These are phyloP conservation scores for Cryptococcus sp. DNA, from an alignment of 1,284 basidiomycete species.

Conservation along the genomic window DNA sequence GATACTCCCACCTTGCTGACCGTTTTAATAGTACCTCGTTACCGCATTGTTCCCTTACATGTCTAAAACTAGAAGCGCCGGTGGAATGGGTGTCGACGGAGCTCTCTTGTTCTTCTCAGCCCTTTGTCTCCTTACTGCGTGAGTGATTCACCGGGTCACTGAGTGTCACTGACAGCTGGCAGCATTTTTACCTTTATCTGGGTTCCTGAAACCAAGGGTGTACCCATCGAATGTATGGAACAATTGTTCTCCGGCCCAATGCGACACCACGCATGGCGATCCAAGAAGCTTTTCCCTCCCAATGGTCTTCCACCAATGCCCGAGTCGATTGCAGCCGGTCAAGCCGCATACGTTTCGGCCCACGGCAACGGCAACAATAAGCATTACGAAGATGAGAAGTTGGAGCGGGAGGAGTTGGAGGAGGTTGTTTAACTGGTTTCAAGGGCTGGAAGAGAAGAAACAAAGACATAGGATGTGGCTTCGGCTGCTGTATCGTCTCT, in stretches of 20 bases:
- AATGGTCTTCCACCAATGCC: constrained; percentile 23
- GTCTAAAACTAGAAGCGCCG: constrained; percentile 13
- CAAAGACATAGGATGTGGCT: no score
- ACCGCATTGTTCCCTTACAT: constrained; percentile 33
- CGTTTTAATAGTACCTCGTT: constrained; percentile 19
- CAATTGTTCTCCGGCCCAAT: constrained; percentile 19
- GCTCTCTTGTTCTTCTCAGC: constrained; percentile 36
- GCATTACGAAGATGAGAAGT: not conserved
- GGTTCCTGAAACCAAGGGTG: constrained; percentile 34
- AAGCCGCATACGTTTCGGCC: not conserved
- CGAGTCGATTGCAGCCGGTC: not conserved
- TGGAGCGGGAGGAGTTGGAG: not conserved
- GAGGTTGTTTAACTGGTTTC: not conserved
- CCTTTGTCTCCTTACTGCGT: constrained; percentile 20
- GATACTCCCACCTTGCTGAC: not conserved
- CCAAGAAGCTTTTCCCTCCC: constrained; percentile 28
- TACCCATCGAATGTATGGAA: constrained; percentile 30
- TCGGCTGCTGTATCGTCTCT: no score
- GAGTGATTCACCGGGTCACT: not conserved
- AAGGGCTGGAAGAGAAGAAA: no score
- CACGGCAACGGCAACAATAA: not conserved
- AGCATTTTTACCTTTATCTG: constrained; percentile 30
- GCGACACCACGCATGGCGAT: constrained; percentile 17
- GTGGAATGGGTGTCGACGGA: constrained; percentile 21
- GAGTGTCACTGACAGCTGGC: not conserved